Base-by-base conservation (phyloP, 75 land plant species). In the Ceratopteris richardii region DNA sequence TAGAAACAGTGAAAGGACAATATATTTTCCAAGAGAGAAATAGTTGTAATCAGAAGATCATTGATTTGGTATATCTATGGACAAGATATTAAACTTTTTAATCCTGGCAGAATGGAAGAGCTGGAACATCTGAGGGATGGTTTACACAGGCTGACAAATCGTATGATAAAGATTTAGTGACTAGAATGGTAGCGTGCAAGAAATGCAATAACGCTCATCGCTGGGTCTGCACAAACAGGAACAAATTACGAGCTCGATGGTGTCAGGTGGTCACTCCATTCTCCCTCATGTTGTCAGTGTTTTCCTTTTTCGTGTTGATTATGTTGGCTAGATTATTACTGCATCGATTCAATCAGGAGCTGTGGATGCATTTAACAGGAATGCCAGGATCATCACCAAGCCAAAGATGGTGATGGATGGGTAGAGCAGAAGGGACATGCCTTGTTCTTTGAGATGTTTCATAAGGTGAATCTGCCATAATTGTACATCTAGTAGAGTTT, bases 321-420 rank as follows among this genome's bases (percentile, higher is more conserved):
- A n/a, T n/a, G n/a, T n/a, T n/a, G n/a, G n/a, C n/a, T n/a, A n/a
- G n/a, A n/a, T 41, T 14, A 13, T 21, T 12, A 10, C n/a, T n/a
- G n/a, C n/a, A n/a, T n/a, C n/a, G n/a, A n/a, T n/a, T n/a, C n/a
- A n/a, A n/a, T n/a, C n/a, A n/a, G n/a, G n/a, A n/a, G n/a, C n/a
- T n/a, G n/a, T n/a, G n/a, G 60, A 54, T 36, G 2, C 62, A 37
- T 21, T 55, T 76, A 46, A 52, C 65, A 93, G 98, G 98, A 93
- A 40, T 93, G 98, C 60, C 78, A 89, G 39, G 95, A 93, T 28
- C 80, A 77, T 63, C 98, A 93, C 64, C 87, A 65, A 66, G 98
- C 98, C 24, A 93, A 86, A 74, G 98, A 93, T 76, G 98, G 98
- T 26, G 98, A 93, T 79, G 98, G 98, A 62, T 93, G 98, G 98